Base-by-base conservation (phyloP, 768 basidiomycete species). In the Phaffia tasmanica region DNA sequence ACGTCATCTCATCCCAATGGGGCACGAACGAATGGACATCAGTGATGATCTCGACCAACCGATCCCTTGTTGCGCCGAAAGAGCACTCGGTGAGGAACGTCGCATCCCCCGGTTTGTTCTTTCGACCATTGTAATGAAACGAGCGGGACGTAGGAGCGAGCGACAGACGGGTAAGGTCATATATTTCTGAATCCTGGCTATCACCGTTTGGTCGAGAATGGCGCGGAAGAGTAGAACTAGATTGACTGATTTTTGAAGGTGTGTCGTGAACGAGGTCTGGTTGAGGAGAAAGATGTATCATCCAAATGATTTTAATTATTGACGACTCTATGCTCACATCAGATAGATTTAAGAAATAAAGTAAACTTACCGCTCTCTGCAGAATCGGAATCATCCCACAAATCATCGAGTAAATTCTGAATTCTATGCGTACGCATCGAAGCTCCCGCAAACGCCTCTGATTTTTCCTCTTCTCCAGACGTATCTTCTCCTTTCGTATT, bases 71-170 rank as follows among this genome's bases (percentile, higher is more conserved):
- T 54, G 97, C 85, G 19, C 84, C 90, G 74, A 99, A 99, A 51
- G 93, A 97, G 74, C 93, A 97, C 74, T 98, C 93, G 15, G 94
- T 98, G 70, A 98, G 79, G 79, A 86, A 94, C 0, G 86, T 87
- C 11, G 80, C 81, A 70, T 86, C 75, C 51, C 71, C 73, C 15
- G 62, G 62, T 1, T 49, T 50, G 7, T 51, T 63, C 18, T 56
- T 56, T 32, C 47, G 23, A n/a, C 67, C 61, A 25, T 49, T 49
- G 58, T 69, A 69, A 54, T 69, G 67, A 58, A 69, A 69, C 23
- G 67, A 69, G 6, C 25, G 55, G 42, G 14, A 51, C 54, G 19
- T 60, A 49, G 27, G 16, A 47, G n/a, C 19, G 66, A 62, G 21
- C 61, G 66, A 57, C 8, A 23, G 5, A 29, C 51, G 9, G 16